phyloP scores from a whole-genome alignment of 2,329 filamentous ascomycete species.

The Aspergillus costaricaensis region DNA sequence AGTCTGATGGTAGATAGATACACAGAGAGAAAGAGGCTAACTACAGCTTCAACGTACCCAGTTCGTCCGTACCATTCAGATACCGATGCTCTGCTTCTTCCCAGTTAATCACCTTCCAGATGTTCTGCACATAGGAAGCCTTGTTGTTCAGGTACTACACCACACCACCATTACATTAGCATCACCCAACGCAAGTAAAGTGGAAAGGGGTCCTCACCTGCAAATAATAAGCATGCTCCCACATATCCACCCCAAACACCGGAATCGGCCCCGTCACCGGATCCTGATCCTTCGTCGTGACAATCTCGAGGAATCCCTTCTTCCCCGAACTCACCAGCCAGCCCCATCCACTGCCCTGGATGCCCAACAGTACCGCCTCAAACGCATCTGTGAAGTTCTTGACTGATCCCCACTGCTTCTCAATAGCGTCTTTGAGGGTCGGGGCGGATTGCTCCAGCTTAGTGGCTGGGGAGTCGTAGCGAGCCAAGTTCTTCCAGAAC shows the following conservation, averaged over 20 bases:
- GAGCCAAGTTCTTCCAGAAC: slow-evolving; percentile 84
- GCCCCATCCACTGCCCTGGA: slow-evolving; percentile 86
- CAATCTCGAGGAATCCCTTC: slow-evolving; percentile 65
- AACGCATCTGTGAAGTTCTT: slow-evolving; percentile 68
- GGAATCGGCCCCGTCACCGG: slow-evolving; percentile 75
- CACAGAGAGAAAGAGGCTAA: not conserved
- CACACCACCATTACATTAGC: not conserved
- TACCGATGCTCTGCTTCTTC: slow-evolving; percentile 75
- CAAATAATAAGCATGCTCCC: slow-evolving; percentile 91
- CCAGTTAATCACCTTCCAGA: slow-evolving; percentile 96
- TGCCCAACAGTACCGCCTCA: slow-evolving; percentile 63
- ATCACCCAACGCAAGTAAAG: not conserved
- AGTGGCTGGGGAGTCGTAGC: slow-evolving; percentile 60
- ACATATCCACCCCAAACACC: slow-evolving; percentile 83
- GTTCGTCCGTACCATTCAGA: slow-evolving; percentile 29
- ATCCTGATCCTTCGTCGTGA: slow-evolving; percentile 86
- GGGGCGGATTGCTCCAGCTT: slow-evolving; percentile 58
- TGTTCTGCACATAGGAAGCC: slow-evolving; percentile 84
- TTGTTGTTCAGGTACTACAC: slow-evolving; percentile 85
- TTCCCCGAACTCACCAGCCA: slow-evolving; percentile 71
- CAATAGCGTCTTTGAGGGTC: slow-evolving; percentile 62
- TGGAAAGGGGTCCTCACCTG: slow-evolving; percentile 54
- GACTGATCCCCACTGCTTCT: slow-evolving; percentile 67
- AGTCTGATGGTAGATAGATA: not conserved
- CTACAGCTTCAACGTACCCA: slow-evolving; percentile 30